Conservation (phyloP, 768 basidiomycete species). For the Lactarius akahatsu region DNA sequence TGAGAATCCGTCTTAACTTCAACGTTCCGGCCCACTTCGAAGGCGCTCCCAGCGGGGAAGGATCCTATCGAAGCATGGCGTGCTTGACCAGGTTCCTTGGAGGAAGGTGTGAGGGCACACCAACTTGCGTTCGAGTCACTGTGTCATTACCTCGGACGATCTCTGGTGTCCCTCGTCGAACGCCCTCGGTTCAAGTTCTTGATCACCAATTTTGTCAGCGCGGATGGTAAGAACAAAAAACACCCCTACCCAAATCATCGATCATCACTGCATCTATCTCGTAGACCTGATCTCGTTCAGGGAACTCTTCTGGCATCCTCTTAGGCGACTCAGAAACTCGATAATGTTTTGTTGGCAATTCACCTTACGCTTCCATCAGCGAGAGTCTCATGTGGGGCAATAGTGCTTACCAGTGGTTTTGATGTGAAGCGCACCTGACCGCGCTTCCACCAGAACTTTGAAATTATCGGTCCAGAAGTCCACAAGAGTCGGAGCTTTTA, state of each 20-base stretch:
- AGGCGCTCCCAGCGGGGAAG: conserved; percentile 49
- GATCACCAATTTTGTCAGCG: neutral
- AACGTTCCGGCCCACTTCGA: conserved; percentile 42
- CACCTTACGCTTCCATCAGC: conserved; percentile 35
- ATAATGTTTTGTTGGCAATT: conserved; percentile 50
- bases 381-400: neutral
- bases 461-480: conserved; percentile 77
- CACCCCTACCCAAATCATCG: conserved; percentile 10
- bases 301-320: neutral
- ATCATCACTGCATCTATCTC: neutral
- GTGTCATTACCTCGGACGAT: conserved; percentile 57
- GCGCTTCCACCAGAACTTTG: conserved; percentile 66
- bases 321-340: conserved; percentile 35
- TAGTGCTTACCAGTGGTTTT: conserved; percentile 38
- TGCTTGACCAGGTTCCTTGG: conserved; percentile 85
- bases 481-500: conserved; percentile 61
- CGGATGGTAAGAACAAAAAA: neutral
- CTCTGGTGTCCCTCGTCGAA: conserved; percentile 37
- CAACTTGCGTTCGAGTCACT: conserved; percentile 8
- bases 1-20: conserved; percentile 54
- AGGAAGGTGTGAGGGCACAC: neutral
- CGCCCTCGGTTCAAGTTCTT: neutral
- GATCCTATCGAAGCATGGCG: conserved; percentile 63
- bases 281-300: conserved; percentile 5
- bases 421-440: conserved; percentile 46